Evolutionary conservation across 2,329 filamentous ascomycete genomes (phyloP), one percentile per base, ranked within the genome.

Genomic region (Colletotrichum sojae): DNA sequence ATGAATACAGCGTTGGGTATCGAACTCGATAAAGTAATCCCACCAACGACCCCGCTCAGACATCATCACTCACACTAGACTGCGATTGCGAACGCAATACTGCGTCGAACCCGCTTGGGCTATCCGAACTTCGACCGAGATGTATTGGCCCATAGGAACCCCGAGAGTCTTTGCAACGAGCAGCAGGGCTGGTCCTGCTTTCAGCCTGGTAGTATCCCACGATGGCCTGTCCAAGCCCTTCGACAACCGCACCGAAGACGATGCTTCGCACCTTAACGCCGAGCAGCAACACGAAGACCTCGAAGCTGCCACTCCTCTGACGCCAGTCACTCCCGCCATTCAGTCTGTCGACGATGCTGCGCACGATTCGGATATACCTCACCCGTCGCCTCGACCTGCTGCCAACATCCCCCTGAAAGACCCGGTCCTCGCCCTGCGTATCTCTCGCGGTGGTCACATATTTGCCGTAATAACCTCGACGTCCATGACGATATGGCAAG

Each of bases 401-500:
- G 71, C 74, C 49, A 69, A 75, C 59, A 82, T 86, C 72, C 85
- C 84, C 18, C 77, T 81, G 53, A 88, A 84, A 76, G 92, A 92
- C 77, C 88, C 87, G 22, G 89, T 98, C 63, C 83, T 94, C 71
- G 92, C 93, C 6, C 84, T 97, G 62, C 90, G 90, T 72, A 88
- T 94, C 48, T 93, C 95, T 2, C 90, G 95, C 52, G 91, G 88
- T 64, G 95, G 95, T 48, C 92, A 95, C 75, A 83, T 90, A 71
- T 98, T 99, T 81, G 93, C 93, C 59, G 94, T 94, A 54, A 94
- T 98, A 76, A 98, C 95, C 1, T 84, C 88, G 5, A 93, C 93
- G 2, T 92, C 93, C 13, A 89, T 99, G 79, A 94, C 93, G n/a
- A 87, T 99, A 73, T 99, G 96, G 96, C 96, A 99, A 83, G 95